phyloP scores from a whole-genome alignment of 2,329 filamentous ascomycete species.

The Claviceps spartinae region DNA sequence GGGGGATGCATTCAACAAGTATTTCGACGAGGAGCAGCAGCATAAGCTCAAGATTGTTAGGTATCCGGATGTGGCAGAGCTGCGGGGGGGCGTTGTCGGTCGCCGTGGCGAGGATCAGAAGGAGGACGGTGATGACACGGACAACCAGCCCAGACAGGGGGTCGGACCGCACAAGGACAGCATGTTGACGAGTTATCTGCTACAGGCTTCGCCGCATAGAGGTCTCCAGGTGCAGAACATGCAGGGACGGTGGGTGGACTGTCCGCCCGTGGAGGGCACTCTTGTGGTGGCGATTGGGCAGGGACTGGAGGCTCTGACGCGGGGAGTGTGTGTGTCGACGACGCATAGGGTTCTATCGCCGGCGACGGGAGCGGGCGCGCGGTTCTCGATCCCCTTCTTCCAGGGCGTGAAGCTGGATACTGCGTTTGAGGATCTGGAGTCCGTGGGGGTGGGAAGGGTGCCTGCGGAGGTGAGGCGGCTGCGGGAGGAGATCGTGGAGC shows the following conservation, averaged over 20 bases:
- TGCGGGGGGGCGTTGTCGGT: slow-evolving; percentile 24
- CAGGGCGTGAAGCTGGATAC: slow-evolving; percentile 73
- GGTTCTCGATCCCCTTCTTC: slow-evolving; percentile 78
- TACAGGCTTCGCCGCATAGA: slow-evolving; percentile 63
- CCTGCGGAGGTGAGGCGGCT: slow-evolving; percentile 50
- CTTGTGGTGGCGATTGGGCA: slow-evolving; percentile 82
- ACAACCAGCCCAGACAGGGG: slow-evolving; percentile 35
- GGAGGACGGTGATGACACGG: slow-evolving; percentile 13
- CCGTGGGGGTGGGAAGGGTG: slow-evolving; percentile 39
- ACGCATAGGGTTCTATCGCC: slow-evolving; percentile 77
- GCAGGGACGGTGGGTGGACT: slow-evolving; percentile 67
- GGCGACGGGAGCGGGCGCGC: slow-evolving; percentile 50
- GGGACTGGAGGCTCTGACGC: slow-evolving; percentile 72
- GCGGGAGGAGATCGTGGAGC: slow-evolving; percentile 43
- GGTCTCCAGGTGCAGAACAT: slow-evolving; percentile 78
- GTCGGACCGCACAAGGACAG: slow-evolving; percentile 76
- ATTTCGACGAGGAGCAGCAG: slow-evolving; percentile 63
- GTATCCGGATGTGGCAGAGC: slow-evolving; percentile 59
- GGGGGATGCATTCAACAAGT: slow-evolving; percentile 55
- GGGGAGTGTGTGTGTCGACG: slow-evolving; percentile 68
- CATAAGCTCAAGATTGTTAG: slow-evolving; percentile 86
- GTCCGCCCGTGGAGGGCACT: slow-evolving; percentile 59
- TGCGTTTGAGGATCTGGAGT: slow-evolving; percentile 63
- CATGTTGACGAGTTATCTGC: slow-evolving; percentile 69
- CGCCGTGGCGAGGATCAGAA: too few species aligned